phyloP scores from a whole-genome alignment of 345 rosid species.

The Salix udensis region DNA sequence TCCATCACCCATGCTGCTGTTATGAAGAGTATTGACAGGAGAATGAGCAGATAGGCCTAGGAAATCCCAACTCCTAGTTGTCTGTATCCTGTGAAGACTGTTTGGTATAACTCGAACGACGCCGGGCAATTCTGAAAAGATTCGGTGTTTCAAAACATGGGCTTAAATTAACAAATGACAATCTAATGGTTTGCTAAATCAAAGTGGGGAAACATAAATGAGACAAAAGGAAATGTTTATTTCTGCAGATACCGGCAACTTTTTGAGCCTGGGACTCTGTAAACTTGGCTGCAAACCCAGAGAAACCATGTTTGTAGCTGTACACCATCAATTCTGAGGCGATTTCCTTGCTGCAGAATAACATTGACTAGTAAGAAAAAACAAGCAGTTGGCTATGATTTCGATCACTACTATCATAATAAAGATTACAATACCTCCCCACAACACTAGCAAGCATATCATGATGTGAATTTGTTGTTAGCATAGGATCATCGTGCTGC shows the following conservation, averaged over 20 bases:
- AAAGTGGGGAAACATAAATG: neutral
- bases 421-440: conserved; percentile 43
- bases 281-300: conserved; percentile 73
- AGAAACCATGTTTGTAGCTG: conserved; percentile 70
- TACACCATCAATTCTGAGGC: conserved; percentile 54
- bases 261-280: conserved; percentile 51
- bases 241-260: conserved; percentile 39
- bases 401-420: neutral
- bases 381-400: neutral
- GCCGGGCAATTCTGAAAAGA: conserved; percentile 41
- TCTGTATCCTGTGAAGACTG: conserved; percentile 47
- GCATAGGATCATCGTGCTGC: conserved; percentile 39
- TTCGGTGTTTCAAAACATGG: neutral
- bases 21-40: conserved; percentile 39
- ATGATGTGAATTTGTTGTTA: conserved; percentile 50
- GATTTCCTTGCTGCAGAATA: conserved; percentile 48
- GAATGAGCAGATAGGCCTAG: conserved; percentile 46
- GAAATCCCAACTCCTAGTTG: conserved; percentile 65
- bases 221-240: neutral
- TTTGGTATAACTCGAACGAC: conserved; percentile 56
- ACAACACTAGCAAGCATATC: conserved; percentile 52
- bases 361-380: neutral
- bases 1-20: conserved; percentile 60
- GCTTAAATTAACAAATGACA: neutral
- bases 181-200: neutral